Evolutionary conservation across 2,329 filamentous ascomycete genomes (phyloP), one percentile per base, ranked within the genome.

Genomic region (Trichoderma hamatum): DNA sequence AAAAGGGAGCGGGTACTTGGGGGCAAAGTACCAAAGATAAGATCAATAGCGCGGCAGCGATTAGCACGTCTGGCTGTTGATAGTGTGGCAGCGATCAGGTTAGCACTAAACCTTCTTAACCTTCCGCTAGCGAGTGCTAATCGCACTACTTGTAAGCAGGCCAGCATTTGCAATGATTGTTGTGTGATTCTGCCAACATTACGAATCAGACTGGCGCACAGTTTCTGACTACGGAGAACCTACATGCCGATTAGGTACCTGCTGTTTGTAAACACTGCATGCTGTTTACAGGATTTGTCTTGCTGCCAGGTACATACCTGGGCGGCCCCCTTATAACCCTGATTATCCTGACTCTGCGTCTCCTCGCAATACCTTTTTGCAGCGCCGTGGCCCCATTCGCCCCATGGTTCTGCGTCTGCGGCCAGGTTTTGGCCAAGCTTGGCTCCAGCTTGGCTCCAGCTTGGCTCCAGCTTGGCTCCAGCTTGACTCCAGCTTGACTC

Each of bases 11-110:
- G 54, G 61, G 52, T 66, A 66, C 62, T 28, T 46, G 62, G 13
- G 4, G 51, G n/a, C 19, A 28, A 66, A 11, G 62, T 66, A 56
- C 34, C 51, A 36, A n/a, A 36, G 52, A 66, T 66, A 66, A 65
- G 62, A 43, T 55, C 46, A 49, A 49, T 49, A 49, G 46, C 21
- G 46, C 21, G 46, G 46, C 46, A 54, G 51, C 51, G 51, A 26
- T 54, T 28, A 54, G 51, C 51, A 52, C 24, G n/a, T 3, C 21
- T 24, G 49, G 49, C 21, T 14, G 49, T 52, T 21, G 39, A 43
- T 43, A 43, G 39, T 43, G 39, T 43, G 39, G 39, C 39, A 43
- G 39, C 39, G 39, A 43, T 43, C 39, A 5, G 39, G 19, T 43
- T 43, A 43, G 39, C 39, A 43, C 39, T 43, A 43, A 43, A 43